Evolutionary conservation across 2,329 filamentous ascomycete genomes (phyloP).

Genomic region (Ilyonectria mors-panacis): DNA sequence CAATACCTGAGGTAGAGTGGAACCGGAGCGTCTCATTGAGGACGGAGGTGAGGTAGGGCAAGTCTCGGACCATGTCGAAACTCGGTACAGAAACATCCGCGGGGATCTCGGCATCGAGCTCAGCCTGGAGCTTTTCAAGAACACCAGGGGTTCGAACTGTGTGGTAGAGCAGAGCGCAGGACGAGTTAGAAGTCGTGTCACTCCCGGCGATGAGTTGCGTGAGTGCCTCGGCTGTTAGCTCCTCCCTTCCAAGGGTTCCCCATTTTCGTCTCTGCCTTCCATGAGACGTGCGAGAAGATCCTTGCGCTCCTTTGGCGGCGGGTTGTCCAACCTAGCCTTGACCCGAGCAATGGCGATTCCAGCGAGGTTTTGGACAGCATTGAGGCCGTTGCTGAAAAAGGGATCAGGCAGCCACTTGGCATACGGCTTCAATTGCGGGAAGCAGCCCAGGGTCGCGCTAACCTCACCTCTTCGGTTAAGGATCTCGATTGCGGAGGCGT

Average conservation of each 20-base stretch:
- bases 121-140: conserved; percentile 78
- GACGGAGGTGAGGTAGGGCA: conserved; percentile 82
- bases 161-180: conserved; percentile 88
- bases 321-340: conserved; percentile 78
- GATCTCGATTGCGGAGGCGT: conserved; percentile 87
- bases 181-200: conserved; percentile 84
- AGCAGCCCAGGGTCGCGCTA: conserved; percentile 82
- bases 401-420: conserved; percentile 85
- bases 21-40: conserved; percentile 89
- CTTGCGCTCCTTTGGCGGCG: conserved; percentile 76
- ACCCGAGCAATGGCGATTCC: conserved; percentile 91
- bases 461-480: conserved; percentile 91
- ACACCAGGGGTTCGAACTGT: conserved; percentile 79
- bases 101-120: conserved; percentile 81
- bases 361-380: conserved; percentile 84
- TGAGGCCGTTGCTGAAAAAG: conserved; percentile 83
- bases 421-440: conserved; percentile 82
- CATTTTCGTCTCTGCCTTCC: conserved; percentile 87
- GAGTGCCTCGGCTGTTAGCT: conserved; percentile 89
- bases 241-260: conserved; percentile 82
- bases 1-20: conserved; percentile 89
- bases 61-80: conserved; percentile 80
- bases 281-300: conserved; percentile 88
- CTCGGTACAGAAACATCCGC: conserved; percentile 73
- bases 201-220: conserved; percentile 89